These are phyloP conservation scores for Solioccasus polychromus DNA, from an alignment of 768 basidiomycete genomes.

Conservation along the genomic window DNA sequence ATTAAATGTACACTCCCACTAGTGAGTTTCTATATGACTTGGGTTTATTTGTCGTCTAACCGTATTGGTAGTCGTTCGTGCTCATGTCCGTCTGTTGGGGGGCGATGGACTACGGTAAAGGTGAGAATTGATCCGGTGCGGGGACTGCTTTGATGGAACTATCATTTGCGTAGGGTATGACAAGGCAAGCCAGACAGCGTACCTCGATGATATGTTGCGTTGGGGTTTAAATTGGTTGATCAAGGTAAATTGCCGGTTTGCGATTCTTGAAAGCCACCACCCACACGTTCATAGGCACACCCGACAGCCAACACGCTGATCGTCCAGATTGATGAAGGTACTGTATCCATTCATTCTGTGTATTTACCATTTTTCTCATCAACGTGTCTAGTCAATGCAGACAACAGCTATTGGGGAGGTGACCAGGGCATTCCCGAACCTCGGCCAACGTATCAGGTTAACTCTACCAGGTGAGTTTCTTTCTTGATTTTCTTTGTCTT, in stretches of 20 bases:
- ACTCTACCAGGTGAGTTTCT: conserved; percentile 53
- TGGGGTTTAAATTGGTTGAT: conserved; percentile 94
- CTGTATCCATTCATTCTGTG: not conserved
- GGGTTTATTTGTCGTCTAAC: not conserved
- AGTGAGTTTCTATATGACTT: conserved; percentile 40
- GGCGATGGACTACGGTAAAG: conserved; percentile 78
- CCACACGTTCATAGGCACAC: conserved; percentile 61
- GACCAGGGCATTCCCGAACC: conserved; percentile 73
- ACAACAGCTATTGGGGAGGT: conserved; percentile 88
- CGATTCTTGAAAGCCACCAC: not conserved
- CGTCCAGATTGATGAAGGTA: conserved; percentile 72
- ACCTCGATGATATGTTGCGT: conserved; percentile 87
- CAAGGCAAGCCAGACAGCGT: conserved; percentile 79
- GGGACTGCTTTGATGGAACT: not conserved
- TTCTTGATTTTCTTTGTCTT: conserved; percentile 3
- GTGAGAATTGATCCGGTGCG: conserved; percentile 31
- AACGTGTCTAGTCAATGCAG: conserved; percentile 46
- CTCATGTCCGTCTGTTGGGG: conserved; percentile 91
- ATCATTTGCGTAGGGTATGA: conserved; percentile 67
- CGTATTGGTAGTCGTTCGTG: conserved; percentile 62
- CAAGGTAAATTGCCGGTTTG: conserved; percentile 47
- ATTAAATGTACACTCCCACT: conserved; percentile 87
- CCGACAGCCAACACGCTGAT: conserved; percentile 68
- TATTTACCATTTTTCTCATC: conserved; percentile 1
- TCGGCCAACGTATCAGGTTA: conserved; percentile 77